Conservation (phyloP, 176 grass and related monocot genomes). For the Carex pumila region DNA sequence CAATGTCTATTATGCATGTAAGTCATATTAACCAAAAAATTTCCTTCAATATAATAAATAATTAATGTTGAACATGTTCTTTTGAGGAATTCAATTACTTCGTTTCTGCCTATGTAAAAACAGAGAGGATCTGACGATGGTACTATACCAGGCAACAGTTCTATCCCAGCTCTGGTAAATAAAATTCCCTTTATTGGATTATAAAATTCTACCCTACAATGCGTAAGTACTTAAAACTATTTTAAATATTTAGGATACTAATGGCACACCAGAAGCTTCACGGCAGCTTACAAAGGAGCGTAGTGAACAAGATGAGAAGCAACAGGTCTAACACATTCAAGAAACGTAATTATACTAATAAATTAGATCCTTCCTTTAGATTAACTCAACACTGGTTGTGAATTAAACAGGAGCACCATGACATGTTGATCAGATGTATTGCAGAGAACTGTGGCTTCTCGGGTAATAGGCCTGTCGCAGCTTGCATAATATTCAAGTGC, state of each 20-base stretch:
- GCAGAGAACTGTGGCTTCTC: slow-evolving; percentile 81
- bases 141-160: slow-evolving; percentile 37
- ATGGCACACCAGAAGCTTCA: slow-evolving; percentile 27
- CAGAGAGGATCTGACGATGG: slow-evolving; percentile 78
- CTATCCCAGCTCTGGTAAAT: slow-evolving; percentile 56
- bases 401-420: slow-evolving; percentile 79
- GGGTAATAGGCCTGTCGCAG: slow-evolving; percentile 68
- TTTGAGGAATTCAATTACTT: slow-evolving; percentile 20
- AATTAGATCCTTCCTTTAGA: neutral
- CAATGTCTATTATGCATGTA: slow-evolving; percentile 86
- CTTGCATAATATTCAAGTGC: slow-evolving; percentile 98
- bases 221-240: neutral
- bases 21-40: slow-evolving; percentile 19
- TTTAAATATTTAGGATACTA: slow-evolving; percentile 46
- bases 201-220: neutral
- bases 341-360: neutral
- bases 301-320: slow-evolving; percentile 83
- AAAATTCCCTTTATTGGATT: neutral
- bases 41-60: neutral
- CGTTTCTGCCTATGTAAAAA: slow-evolving; percentile 11
- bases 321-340: slow-evolving; percentile 49
- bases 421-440: slow-evolving; percentile 92
- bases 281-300: slow-evolving; percentile 50
- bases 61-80: neutral
- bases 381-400: neutral